Evolutionary conservation across 129 eudicot genomes (phyloP).

Genomic region (Heracleum sosnowskyi): DNA sequence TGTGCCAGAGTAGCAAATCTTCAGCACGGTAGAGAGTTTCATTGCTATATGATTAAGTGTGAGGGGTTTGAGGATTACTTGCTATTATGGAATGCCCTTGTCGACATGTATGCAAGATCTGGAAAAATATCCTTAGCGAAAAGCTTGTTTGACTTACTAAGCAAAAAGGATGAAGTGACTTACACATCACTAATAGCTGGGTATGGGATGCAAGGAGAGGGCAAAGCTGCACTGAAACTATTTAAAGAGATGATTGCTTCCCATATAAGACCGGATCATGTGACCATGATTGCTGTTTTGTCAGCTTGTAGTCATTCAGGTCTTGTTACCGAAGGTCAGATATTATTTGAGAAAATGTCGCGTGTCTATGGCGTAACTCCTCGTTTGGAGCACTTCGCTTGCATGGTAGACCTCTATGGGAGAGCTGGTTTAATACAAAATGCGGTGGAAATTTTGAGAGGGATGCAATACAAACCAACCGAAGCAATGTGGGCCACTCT

Average conservation of each 20-base stretch:
- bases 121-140: conserved; percentile 42
- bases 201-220: conserved; percentile 55
- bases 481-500: conserved; percentile 70
- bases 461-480: conserved; percentile 52
- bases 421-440: conserved; percentile 47
- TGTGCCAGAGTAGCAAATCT: conserved; percentile 67
- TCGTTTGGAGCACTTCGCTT: conserved; percentile 52
- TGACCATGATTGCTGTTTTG: conserved; percentile 52
- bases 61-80: conserved; percentile 29
- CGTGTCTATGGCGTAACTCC: conserved; percentile 38
- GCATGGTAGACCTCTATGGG: conserved; percentile 72
- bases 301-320: conserved; percentile 78
- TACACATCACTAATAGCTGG: conserved; percentile 70
- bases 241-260: conserved; percentile 50
- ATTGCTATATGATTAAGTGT: conserved; percentile 41
- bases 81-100: conserved; percentile 47
- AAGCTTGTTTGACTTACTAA: conserved; percentile 42
- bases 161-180: conserved; percentile 44
- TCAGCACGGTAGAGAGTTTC: conserved; percentile 57
- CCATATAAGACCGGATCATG: conserved; percentile 49
- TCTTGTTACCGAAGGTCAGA: conserved; percentile 52
- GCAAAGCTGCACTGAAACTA: conserved; percentile 31
- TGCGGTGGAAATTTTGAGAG: conserved; percentile 36
- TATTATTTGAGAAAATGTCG: conserved; percentile 41
- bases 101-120: conserved; percentile 66